phyloP scores from a whole-genome alignment of 805 yeast species.

The Candida coleopterorum region DNA sequence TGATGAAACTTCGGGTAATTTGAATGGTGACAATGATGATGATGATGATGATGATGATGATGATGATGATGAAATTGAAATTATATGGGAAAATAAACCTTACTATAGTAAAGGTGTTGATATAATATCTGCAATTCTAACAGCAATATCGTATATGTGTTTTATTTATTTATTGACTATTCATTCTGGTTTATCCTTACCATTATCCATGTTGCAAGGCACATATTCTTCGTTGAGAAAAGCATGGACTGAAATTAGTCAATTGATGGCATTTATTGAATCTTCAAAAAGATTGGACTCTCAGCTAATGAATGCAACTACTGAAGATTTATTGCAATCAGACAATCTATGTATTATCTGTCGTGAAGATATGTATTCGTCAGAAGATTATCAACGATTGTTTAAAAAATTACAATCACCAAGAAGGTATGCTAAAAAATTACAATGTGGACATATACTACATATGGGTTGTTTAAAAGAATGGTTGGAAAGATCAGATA shows the following conservation, averaged over 20 bases:
- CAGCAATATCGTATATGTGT: slow-evolving; percentile 24
- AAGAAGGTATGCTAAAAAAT: slow-evolving; percentile 62
- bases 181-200: slow-evolving; percentile 28
- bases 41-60: slow-evolving; percentile 25
- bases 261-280: slow-evolving; percentile 44
- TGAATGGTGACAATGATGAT: slow-evolving; percentile 6
- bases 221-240: slow-evolving; percentile 34
- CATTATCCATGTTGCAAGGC: slow-evolving; percentile 42
- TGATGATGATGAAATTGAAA: slow-evolving; percentile 46
- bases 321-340: slow-evolving; percentile 49
- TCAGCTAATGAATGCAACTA: slow-evolving; percentile 58
- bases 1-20: slow-evolving; percentile 15
- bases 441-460: slow-evolving; percentile 81
- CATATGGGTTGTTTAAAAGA: slow-evolving; percentile 87
- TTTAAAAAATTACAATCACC: slow-evolving; percentile 16
- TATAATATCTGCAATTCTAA: slow-evolving; percentile 41
- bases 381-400: slow-evolving; percentile 26
- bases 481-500: slow-evolving; percentile 88
- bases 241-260: slow-evolving; percentile 32
- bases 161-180: slow-evolving; percentile 32
- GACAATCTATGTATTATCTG: slow-evolving; percentile 81
- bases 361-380: slow-evolving; percentile 76
- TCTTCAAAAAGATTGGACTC: slow-evolving; percentile 61
- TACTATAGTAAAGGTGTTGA: slow-evolving; percentile 56
- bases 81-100: slow-evolving; percentile 68